phyloP scores from a whole-genome alignment of 768 basidiomycete genomes.

The Kwoniella sp. region DNA sequence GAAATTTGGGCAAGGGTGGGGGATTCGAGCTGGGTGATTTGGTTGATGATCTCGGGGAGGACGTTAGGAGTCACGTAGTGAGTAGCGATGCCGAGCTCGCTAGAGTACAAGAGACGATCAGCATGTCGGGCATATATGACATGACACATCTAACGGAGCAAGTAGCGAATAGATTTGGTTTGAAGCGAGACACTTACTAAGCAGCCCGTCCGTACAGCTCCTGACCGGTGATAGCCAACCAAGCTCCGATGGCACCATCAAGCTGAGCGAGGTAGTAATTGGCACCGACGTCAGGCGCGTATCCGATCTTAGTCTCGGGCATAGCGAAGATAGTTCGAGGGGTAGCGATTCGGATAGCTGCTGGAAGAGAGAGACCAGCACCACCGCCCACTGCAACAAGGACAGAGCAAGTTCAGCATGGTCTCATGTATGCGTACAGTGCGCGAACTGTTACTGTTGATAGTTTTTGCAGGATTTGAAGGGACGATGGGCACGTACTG shows the following conservation, averaged over 20 bases:
- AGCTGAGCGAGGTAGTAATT: constrained; percentile 84
- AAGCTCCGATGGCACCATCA: constrained; percentile 92
- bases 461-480: background rate
- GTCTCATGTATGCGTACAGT: too few relatives aligned
- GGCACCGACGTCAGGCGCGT: constrained; percentile 84
- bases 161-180: too few relatives aligned
- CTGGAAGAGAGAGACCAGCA: constrained; percentile 79
- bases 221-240: constrained; percentile 81
- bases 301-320: constrained; percentile 74
- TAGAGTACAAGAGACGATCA: constrained; percentile 55
- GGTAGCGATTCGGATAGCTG: constrained; percentile 88
- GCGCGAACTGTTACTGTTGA: too few relatives aligned
- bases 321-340: constrained; percentile 89
- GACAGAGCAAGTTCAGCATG: too few relatives aligned
- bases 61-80: constrained; percentile 82
- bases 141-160: too few relatives aligned
- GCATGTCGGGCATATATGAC: too few relatives aligned
- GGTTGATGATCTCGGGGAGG: constrained; percentile 70
- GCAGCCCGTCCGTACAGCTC: constrained; percentile 74
- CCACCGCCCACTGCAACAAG: constrained; percentile 87
- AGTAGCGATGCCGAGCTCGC: constrained; percentile 89
- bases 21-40: constrained; percentile 61
- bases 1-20: constrained; percentile 53
- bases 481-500: constrained; percentile 64
- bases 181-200: constrained; percentile 64